Conservation (phyloP, 2,329 filamentous ascomycete genomes). For the Drechslerella stenobrocha region DNA sequence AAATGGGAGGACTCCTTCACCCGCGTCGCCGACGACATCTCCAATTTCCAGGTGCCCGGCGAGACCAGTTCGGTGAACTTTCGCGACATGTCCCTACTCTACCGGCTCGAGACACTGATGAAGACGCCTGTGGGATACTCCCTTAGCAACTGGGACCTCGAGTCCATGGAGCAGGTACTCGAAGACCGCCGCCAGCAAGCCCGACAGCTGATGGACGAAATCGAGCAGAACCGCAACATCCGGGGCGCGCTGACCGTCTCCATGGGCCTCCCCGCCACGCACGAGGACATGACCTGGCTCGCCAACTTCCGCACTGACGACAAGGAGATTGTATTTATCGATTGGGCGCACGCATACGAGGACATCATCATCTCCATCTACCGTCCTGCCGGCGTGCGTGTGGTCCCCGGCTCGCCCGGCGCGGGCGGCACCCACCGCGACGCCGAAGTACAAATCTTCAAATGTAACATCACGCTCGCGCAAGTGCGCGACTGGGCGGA, state of each 20-base stretch:
- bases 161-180: constrained; percentile 21
- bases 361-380: constrained; percentile 39
- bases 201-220: constrained; percentile 16
- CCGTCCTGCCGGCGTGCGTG: constrained; percentile 16
- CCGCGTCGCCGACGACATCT: constrained; percentile 27
- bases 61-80: constrained; percentile 20
- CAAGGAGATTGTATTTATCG: constrained; percentile 34
- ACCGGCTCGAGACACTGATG: constrained; percentile 25
- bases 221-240: constrained; percentile 18
- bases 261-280: constrained; percentile 31
- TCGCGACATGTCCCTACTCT: constrained; percentile 21
- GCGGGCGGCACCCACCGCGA: constrained; percentile 8
- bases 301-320: constrained; percentile 23
- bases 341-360: constrained; percentile 32
- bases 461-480: constrained; percentile 5
- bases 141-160: constrained; percentile 36
- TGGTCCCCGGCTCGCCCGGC: not conserved
- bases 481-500: constrained; percentile 19
- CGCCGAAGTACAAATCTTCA: constrained; percentile 19
- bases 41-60: constrained; percentile 32
- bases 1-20: constrained; percentile 30
- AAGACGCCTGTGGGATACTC: constrained; percentile 33
- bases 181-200: constrained; percentile 5
- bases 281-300: constrained; percentile 43
- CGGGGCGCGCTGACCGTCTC: constrained; percentile 28